Conservation (phyloP, 768 basidiomycete genomes). For the Russula earlei region DNA sequence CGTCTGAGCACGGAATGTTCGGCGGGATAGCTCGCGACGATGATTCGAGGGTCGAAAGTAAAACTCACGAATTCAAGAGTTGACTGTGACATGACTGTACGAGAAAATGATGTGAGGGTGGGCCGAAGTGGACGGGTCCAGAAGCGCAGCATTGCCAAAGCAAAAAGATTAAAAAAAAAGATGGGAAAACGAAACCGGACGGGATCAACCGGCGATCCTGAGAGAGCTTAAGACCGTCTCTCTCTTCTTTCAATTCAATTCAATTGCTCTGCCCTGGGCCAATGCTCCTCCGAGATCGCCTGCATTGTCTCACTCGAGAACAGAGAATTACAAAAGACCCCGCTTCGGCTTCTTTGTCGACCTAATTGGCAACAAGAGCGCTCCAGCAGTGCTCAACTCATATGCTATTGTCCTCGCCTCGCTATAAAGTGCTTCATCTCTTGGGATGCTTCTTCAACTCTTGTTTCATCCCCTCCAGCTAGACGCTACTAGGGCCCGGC, state of each 20-base stretch:
- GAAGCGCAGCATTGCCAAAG: slow-evolving; percentile 27
- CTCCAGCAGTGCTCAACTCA: not conserved
- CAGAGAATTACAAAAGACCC: not conserved
- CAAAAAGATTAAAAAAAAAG: not conserved
- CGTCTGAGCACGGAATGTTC: not conserved
- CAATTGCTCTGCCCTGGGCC: too few relatives aligned
- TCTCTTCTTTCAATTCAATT: too few relatives aligned
- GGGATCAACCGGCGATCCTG: too few relatives aligned
- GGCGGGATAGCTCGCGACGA: too few relatives aligned
- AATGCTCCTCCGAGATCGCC: not conserved
- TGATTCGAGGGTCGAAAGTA: not conserved
- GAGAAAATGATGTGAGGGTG: not conserved
- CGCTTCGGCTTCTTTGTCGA: not conserved
- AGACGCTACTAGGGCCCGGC: slow-evolving; percentile 15
- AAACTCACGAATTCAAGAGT: slow-evolving; percentile 18
- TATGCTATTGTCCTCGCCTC: slow-evolving; percentile 1
- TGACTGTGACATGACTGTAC: slow-evolving; percentile 16
- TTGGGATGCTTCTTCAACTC: not conserved
- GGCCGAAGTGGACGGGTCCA: slow-evolving; percentile 26
- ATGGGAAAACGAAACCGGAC: too few relatives aligned
- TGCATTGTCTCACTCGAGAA: not conserved
- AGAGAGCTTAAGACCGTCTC: too few relatives aligned
- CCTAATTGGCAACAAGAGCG: not conserved
- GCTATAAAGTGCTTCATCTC: not conserved
- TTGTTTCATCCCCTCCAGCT: not conserved